Evolutionary conservation across 164 flowering plant genomes (phyloP).

Genomic region (Warburgia ugandensis): DNA sequence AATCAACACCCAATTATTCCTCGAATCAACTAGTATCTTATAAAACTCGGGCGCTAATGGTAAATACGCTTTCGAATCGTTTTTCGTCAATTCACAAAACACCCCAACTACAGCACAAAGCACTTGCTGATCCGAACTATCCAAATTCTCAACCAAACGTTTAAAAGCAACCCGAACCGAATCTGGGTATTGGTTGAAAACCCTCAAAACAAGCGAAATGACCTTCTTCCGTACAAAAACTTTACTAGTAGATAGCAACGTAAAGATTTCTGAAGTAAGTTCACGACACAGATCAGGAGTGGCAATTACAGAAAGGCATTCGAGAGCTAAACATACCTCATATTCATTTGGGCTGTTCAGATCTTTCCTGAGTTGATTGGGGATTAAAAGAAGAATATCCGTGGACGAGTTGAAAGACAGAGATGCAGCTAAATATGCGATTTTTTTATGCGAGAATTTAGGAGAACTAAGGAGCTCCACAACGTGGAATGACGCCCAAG

Average conservation of each 20-base stretch:
- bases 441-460: conserved; percentile 47
- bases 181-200: conserved; percentile 68
- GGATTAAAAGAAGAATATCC: conserved; percentile 64
- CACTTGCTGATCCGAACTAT: conserved; percentile 42
- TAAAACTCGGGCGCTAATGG: conserved; percentile 94
- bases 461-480: conserved; percentile 67
- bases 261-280: conserved; percentile 62
- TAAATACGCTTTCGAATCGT: conserved; percentile 63
- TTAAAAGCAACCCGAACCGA: conserved; percentile 81
- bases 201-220: conserved; percentile 47
- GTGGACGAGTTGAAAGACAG: conserved; percentile 61
- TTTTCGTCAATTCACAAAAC: conserved; percentile 61
- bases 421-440: conserved; percentile 69
- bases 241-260: conserved; percentile 46
- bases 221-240: conserved; percentile 55
- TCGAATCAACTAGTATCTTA: conserved; percentile 68
- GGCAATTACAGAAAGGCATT: conserved; percentile 48
- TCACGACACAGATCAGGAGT: conserved; percentile 68
- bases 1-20: conserved; percentile 89
- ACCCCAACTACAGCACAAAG: conserved; percentile 72
- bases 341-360: conserved; percentile 39
- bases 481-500: conserved; percentile 79
- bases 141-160: conserved; percentile 81
- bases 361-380: conserved; percentile 85
- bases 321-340: conserved; percentile 67